Percentiles rank a stretch among this genome's conserved stretches.
These are phyloP conservation scores for Capsicum pubescens DNA, from an alignment of 257 asterid genomes.

Conservation along the genomic window DNA sequence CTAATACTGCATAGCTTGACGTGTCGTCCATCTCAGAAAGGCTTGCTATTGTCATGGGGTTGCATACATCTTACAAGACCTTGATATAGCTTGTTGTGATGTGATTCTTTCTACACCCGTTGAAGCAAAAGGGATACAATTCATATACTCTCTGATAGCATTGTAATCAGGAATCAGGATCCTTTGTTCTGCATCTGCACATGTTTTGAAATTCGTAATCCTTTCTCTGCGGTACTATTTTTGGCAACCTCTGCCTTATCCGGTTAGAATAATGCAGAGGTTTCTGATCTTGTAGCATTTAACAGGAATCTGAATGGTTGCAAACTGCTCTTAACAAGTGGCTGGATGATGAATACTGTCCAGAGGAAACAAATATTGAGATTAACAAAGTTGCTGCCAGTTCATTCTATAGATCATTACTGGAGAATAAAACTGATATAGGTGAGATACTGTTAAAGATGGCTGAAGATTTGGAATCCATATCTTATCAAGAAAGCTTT, in stretches of 20 bases:
- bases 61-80: neutral
- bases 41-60: neutral
- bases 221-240: neutral
- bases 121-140: slow-evolving; percentile 15
- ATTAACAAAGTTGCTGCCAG: slow-evolving; percentile 76
- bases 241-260: neutral
- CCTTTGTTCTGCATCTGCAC: slow-evolving; percentile 17
- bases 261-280: neutral
- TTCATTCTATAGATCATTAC: slow-evolving; percentile 67
- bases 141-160: neutral
- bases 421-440: slow-evolving; percentile 60
- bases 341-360: slow-evolving; percentile 94
- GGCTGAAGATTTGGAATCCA: slow-evolving; percentile 76
- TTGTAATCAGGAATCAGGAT: neutral
- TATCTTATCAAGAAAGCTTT: slow-evolving; percentile 93
- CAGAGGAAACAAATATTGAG: slow-evolving; percentile 76
- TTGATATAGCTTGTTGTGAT: neutral
- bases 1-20: neutral
- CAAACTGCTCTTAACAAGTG: slow-evolving; percentile 74
- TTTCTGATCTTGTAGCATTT: neutral
- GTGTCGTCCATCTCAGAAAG: neutral
- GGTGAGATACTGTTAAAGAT: slow-evolving; percentile 80
- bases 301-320: slow-evolving; percentile 88
- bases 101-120: neutral
- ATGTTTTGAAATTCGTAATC: neutral